Evolutionary conservation across 1,284 basidiomycete genomes (phyloP).

Genomic region (Marasmius oreades): DNA sequence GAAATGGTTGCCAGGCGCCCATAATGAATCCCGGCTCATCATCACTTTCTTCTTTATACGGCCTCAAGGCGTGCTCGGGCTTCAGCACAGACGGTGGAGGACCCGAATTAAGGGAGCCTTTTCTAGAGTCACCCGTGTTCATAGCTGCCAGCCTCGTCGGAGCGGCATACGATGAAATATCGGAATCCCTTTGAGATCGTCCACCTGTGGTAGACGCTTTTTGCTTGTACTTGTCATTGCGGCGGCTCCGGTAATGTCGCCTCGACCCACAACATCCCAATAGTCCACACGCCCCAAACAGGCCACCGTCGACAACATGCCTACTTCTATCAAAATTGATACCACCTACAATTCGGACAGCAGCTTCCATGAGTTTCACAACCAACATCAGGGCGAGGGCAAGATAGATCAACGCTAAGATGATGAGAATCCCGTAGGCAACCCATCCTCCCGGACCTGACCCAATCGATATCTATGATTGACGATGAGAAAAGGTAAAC

Average conservation of each 20-base stretch:
- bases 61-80: slow-evolving; percentile 72
- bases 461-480: slow-evolving; percentile 72
- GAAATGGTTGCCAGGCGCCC: slow-evolving; percentile 77
- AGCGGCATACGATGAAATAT: slow-evolving; percentile 42
- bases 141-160: slow-evolving; percentile 34
- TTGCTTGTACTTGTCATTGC: slow-evolving; percentile 14
- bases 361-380: slow-evolving; percentile 82
- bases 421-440: slow-evolving; percentile 86
- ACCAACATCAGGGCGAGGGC: slow-evolving; percentile 78
- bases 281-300: slow-evolving; percentile 78
- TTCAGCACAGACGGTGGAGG: slow-evolving; percentile 74
- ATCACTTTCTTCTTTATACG: slow-evolving; percentile 74
- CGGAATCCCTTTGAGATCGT: slow-evolving; percentile 26
- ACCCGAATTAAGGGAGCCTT: slow-evolving; percentile 50
- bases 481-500: not conserved
- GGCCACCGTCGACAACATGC: slow-evolving; percentile 77
- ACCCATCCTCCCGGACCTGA: slow-evolving; percentile 84
- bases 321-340: slow-evolving; percentile 84
- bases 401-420: slow-evolving; percentile 83
- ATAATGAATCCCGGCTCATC: slow-evolving; percentile 81
- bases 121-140: slow-evolving; percentile 27
- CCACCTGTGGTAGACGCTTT: slow-evolving; percentile 10
- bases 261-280: slow-evolving; percentile 71
- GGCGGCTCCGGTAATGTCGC: slow-evolving; percentile 37
- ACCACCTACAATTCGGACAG: slow-evolving; percentile 74